phyloP scores from a whole-genome alignment of 495 filamentous ascomycete genomes.

The Pyrenula massariospora region DNA sequence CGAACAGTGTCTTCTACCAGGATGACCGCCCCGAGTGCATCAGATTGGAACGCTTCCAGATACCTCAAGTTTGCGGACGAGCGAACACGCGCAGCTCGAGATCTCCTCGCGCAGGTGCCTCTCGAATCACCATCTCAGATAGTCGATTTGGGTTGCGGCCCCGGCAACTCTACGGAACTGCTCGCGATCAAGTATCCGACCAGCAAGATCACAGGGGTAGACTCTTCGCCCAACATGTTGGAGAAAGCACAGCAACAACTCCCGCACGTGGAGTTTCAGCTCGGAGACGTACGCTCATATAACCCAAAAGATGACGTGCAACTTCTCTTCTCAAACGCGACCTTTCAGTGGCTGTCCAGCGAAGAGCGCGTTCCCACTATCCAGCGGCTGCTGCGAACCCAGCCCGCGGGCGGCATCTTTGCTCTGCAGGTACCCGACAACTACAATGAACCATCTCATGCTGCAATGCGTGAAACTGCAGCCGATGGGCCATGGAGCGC shows the following conservation, averaged over 20 bases:
- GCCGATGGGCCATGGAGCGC: constrained; percentile 20
- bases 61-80: constrained; percentile 37
- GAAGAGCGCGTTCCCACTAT: constrained; percentile 28
- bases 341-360: constrained; percentile 40
- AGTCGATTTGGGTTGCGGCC: constrained; percentile 45
- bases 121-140: constrained; percentile 23
- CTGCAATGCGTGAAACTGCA: constrained; percentile 33
- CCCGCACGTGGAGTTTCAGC: constrained; percentile 19
- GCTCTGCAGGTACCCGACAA: constrained; percentile 46
- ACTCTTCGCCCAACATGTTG: constrained; percentile 42
- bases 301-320: constrained; percentile 12
- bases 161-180: constrained; percentile 37
- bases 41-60: constrained; percentile 33
- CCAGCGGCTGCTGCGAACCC: constrained; percentile 22
- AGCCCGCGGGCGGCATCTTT: constrained; percentile 31
- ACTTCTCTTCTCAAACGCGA: constrained; percentile 42
- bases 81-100: constrained; percentile 30
- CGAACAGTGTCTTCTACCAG: not conserved
- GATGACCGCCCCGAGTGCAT: not conserved
- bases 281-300: constrained; percentile 28
- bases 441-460: constrained; percentile 32
- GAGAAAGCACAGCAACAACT: constrained; percentile 24
- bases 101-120: constrained; percentile 28
- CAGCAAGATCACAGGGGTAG: constrained; percentile 35
- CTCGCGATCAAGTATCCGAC: constrained; percentile 31